Percentiles rank a stretch among this genome's conserved stretches.
Evolutionary conservation across 768 basidiomycete genomes (phyloP).

Genomic region (Dendrothele bispora): DNA sequence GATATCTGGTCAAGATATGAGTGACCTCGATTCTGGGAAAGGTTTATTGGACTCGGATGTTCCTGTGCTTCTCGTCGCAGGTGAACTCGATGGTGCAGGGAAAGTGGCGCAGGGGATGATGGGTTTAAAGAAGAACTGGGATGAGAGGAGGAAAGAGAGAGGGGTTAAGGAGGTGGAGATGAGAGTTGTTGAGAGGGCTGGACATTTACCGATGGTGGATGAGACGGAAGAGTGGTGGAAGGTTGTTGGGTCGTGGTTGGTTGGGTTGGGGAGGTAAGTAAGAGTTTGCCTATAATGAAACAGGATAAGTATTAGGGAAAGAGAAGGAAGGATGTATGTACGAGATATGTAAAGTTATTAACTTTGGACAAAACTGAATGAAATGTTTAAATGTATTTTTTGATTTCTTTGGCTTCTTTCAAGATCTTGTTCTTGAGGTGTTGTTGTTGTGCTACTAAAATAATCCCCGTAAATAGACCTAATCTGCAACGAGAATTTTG

Average conservation of each 20-base stretch:
- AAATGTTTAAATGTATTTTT: too few species aligned
- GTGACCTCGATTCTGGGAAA: too few species aligned
- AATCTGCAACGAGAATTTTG: too few species aligned
- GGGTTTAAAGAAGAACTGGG: conserved; percentile 34
- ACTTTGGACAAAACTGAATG: too few species aligned
- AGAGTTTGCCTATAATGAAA: too few species aligned
- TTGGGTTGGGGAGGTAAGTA: conserved; percentile 19
- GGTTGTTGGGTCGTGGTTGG: conserved; percentile 31
- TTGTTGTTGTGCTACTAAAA: too few species aligned
- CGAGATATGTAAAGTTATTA: too few species aligned
- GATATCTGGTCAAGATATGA: conserved; percentile 15
- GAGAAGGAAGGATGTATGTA: background rate
- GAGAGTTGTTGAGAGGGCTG: conserved; percentile 35
- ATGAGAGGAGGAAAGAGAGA: conserved; percentile 15
- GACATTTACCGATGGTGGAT: conserved; percentile 57
- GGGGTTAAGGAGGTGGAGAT: conserved; percentile 24
- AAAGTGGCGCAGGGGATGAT: conserved; percentile 41
- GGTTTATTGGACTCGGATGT: background rate
- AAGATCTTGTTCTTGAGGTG: too few species aligned
- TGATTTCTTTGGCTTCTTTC: too few species aligned
- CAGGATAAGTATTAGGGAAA: too few species aligned
- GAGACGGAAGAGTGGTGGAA: conserved; percentile 40
- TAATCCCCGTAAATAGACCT: too few species aligned
- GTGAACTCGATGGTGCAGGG: conserved; percentile 47
- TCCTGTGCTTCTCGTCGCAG: conserved; percentile 40